Evolutionary conservation across 352 stramenopile genomes (phyloP).

Genomic region (Chrysophaeum taylorii): DNA sequence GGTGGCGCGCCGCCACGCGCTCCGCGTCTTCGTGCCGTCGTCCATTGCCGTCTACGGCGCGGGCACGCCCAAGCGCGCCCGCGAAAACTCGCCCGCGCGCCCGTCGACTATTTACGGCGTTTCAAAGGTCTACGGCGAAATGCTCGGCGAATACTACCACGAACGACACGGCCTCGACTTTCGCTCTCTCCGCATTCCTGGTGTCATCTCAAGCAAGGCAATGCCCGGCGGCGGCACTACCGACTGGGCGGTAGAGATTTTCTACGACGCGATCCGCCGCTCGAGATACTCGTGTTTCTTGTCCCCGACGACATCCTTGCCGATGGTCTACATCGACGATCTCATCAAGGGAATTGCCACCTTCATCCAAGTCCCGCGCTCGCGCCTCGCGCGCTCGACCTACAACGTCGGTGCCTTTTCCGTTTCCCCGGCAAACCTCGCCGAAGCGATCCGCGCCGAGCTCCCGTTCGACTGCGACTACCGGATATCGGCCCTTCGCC

Average conservation of each 20-base stretch:
- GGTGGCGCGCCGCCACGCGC: slow-evolving; percentile 66
- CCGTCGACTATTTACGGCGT: slow-evolving; percentile 79
- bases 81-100: slow-evolving; percentile 73
- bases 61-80: slow-evolving; percentile 63
- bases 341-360: slow-evolving; percentile 68
- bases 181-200: slow-evolving; percentile 72
- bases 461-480: slow-evolving; percentile 69
- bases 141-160: slow-evolving; percentile 79
- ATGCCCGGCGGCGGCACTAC: slow-evolving; percentile 32
- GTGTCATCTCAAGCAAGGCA: slow-evolving; percentile 69
- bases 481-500: slow-evolving; percentile 72
- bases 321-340: slow-evolving; percentile 89
- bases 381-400: slow-evolving; percentile 60
- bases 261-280: slow-evolving; percentile 72
- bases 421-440: slow-evolving; percentile 71
- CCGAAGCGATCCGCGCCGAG: slow-evolving; percentile 63
- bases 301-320: slow-evolving; percentile 56
- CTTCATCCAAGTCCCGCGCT: slow-evolving; percentile 56
- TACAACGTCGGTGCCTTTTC: slow-evolving; percentile 80
- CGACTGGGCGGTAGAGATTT: slow-evolving; percentile 83
- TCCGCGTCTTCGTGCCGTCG: slow-evolving; percentile 71
- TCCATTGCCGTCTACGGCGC: slow-evolving; percentile 77
- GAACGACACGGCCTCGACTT: slow-evolving; percentile 78
- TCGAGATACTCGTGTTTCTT: slow-evolving; percentile 77
- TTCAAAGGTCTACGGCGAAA: slow-evolving; percentile 73